Conservation (phyloP, 1,284 basidiomycete genomes). For the Ganoderma multipileum region DNA sequence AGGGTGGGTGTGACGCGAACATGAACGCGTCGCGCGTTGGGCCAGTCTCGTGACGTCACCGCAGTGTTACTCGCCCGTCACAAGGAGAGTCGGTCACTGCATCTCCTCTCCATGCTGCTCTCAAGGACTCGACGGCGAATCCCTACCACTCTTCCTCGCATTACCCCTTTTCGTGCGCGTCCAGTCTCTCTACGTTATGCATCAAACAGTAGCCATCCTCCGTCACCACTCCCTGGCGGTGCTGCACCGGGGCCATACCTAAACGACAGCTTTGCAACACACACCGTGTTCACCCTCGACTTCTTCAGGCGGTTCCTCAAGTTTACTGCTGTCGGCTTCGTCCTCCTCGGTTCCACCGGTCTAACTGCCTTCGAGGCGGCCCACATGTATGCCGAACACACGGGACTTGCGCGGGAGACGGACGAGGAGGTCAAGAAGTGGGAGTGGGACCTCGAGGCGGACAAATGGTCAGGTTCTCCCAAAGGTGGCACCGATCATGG, state of each 20-base stretch:
- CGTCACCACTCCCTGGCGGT: conserved; percentile 22
- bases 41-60: conserved; percentile 20
- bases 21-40: conserved; percentile 24
- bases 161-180: conserved; percentile 11
- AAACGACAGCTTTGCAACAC: conserved; percentile 45
- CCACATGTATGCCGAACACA: conserved; percentile 77
- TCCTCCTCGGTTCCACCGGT: conserved; percentile 48
- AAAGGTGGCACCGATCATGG: conserved; percentile 77
- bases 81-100: conserved; percentile 20
- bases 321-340: conserved; percentile 46
- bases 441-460: conserved; percentile 78
- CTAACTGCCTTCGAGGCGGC: conserved; percentile 60
- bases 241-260: conserved; percentile 30
- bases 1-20: conserved; percentile 16
- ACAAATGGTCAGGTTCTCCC: conserved; percentile 76
- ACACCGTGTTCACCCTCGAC: conserved; percentile 45
- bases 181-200: conserved; percentile 21
- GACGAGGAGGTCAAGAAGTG: conserved; percentile 64
- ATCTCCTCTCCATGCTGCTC: conserved; percentile 30
- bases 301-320: conserved; percentile 49
- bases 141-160: conserved; percentile 19
- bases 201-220: conserved; percentile 18
- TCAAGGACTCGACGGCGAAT: conserved; percentile 29
- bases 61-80: conserved; percentile 18
- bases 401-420: conserved; percentile 58